phyloP scores from a whole-genome alignment of 106 monocot genomes.

The Chionographis japonica region DNA sequence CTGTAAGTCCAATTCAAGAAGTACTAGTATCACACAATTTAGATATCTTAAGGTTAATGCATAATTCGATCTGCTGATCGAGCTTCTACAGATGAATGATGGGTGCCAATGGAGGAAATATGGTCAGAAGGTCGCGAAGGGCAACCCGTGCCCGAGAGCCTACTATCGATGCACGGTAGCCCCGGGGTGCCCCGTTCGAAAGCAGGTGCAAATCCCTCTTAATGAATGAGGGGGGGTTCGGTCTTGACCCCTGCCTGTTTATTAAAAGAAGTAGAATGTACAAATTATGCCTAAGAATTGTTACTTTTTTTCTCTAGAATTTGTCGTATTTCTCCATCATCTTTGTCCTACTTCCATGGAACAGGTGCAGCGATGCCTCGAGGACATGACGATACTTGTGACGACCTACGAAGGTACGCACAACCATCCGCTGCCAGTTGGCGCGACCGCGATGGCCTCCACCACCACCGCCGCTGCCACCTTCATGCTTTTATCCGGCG shows the following conservation, averaged over 20 bases:
- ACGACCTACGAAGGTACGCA: slow-evolving; percentile 90
- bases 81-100: slow-evolving; percentile 53
- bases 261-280: too few species aligned
- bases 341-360: too few species aligned
- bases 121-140: slow-evolving; percentile 86
- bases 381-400: slow-evolving; percentile 87
- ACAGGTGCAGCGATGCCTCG: slow-evolving; percentile 81
- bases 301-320: too few species aligned
- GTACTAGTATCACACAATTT: too few species aligned
- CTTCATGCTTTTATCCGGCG: slow-evolving; percentile 29
- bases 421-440: slow-evolving; percentile 81
- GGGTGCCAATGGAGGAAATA: slow-evolving; percentile 96
- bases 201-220: slow-evolving; percentile 39
- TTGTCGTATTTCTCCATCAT: too few species aligned
- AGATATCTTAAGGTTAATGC: not conserved
- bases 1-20: slow-evolving; percentile 38
- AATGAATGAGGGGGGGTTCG: too few species aligned
- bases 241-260: too few species aligned
- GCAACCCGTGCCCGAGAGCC: slow-evolving; percentile 85
- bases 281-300: too few species aligned
- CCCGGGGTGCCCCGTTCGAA: slow-evolving; percentile 72
- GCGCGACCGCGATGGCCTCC: slow-evolving; percentile 69
- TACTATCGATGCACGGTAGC: slow-evolving; percentile 87
- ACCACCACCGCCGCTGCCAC: slow-evolving; percentile 31
- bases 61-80: not conserved